phyloP scores from a whole-genome alignment of 2,329 filamentous ascomycete genomes.

The Fusarium coffeatum region DNA sequence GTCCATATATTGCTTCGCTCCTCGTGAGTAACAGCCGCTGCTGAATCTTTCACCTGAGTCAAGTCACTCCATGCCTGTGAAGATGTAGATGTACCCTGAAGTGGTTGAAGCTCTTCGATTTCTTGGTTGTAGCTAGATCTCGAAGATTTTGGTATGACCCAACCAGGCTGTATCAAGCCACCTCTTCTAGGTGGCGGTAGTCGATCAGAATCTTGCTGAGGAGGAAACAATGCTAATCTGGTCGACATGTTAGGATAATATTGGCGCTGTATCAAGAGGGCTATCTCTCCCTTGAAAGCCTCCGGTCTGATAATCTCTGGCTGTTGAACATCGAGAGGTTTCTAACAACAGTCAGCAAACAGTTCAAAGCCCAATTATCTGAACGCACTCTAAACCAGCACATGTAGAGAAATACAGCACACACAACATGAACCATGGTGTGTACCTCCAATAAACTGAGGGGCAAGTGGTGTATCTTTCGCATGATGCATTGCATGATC shows the following conservation, averaged over 20 bases:
- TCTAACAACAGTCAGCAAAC: constrained; percentile 1
- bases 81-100: background rate
- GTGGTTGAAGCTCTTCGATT: background rate
- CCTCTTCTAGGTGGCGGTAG: background rate
- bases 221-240: constrained; percentile 1
- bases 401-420: constrained; percentile 33
- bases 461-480: constrained; percentile 49
- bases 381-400: constrained; percentile 35
- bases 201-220: background rate
- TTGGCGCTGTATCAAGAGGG: background rate
- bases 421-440: constrained; percentile 38
- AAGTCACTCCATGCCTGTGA: constrained; percentile 1
- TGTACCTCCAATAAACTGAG: constrained; percentile 53
- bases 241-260: constrained; percentile 9
- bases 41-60: background rate
- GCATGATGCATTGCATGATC: constrained; percentile 49
- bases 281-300: background rate
- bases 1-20: background rate
- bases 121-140: background rate
- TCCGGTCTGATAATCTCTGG: background rate
- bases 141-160: background rate
- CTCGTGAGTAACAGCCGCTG: background rate
- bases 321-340: constrained; percentile 27
- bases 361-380: accelerated
- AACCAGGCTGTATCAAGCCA: background rate